Evolutionary conservation across 306 rosid species (phyloP), one percentile per base, ranked within the genome.

Genomic region (Trifolium dubium): DNA sequence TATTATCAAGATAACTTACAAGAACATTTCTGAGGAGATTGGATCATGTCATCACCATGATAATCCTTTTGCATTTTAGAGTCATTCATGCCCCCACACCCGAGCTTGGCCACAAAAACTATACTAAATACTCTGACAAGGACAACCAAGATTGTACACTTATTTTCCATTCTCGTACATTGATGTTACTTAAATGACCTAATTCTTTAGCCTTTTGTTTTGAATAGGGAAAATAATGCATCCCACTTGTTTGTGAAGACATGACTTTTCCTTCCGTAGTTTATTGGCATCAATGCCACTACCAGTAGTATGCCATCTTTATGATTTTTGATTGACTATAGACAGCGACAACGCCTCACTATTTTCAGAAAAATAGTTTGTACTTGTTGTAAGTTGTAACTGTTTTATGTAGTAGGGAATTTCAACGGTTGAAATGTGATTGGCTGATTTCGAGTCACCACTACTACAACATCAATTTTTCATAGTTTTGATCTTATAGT

Each of bases 301-400:
- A 23, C 55, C 65, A 23, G 23, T 23, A 23, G 23, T 23, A 23
- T 43, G 18, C 13, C 40, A 13, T 23, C 76, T 61, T 70, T 15
- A 10, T 23, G 1, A 18, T 29, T 76, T 53, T 49, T 69, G 8
- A 56, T 71, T 56, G 71, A 47, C 44, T 49, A 8, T 7, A 28
- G 82, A 77, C 30, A 32, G 34, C 47, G 82, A 82, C 79, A 51
- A 4, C 46, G 17, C 73, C 76, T 40, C 82, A 41, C n/a, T 73
- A 60, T 67, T 82, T 67, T 46, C 68, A 72, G 49, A 51, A 23
- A 23, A 23, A 23, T 23, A 0, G 23, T 23, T 23, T 23, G 23
- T 23, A 23, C 23, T 23, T 23, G 23, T 23, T 23, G 23, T 23
- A 23, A 23, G 23, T 23, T 23, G 23, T 23, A 23, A 23, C 23